Evolutionary conservation across 2,329 filamentous ascomycete species (phyloP).

Genomic region (Botryotinia calthae): DNA sequence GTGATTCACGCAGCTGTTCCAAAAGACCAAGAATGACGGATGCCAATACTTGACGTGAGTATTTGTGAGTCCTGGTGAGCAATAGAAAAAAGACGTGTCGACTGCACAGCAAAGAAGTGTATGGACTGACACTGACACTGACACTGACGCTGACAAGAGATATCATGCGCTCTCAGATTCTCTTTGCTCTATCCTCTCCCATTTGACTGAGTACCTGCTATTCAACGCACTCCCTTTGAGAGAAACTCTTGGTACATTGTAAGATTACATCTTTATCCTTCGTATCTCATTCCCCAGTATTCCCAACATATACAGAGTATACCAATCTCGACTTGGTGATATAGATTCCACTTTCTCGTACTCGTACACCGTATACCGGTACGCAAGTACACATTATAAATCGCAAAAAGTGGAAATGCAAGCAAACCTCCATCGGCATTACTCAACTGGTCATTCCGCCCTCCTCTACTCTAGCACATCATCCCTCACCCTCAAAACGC

Average conservation of each 20-base stretch:
- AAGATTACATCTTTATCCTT: no score
- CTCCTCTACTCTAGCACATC: neutral
- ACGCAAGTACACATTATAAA: neutral
- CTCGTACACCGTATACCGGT: neutral
- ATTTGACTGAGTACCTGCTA: neutral
- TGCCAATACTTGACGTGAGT: slow-evolving; percentile 2
- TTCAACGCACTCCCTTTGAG: neutral
- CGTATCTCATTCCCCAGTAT: no score
- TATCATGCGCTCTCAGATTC: neutral
- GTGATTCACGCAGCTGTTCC: slow-evolving; percentile 6
- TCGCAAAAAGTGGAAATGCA: slow-evolving; percentile 11
- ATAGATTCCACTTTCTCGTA: neutral
- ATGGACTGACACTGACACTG: neutral
- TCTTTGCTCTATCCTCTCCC: neutral
- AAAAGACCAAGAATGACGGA: neutral
- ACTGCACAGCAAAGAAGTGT: neutral
- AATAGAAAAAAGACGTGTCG: neutral
- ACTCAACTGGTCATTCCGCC: neutral
- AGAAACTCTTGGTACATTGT: no score
- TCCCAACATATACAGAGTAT: no score
- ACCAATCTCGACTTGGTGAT: neutral
- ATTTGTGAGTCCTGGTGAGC: neutral
- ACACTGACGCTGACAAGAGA: neutral
- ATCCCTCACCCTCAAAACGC: neutral
- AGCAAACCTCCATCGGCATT: neutral